Evolutionary conservation across 2,329 filamentous ascomycete genomes (phyloP), one percentile per base, ranked within the genome.

Genomic region (Pezicula rhizophila): DNA sequence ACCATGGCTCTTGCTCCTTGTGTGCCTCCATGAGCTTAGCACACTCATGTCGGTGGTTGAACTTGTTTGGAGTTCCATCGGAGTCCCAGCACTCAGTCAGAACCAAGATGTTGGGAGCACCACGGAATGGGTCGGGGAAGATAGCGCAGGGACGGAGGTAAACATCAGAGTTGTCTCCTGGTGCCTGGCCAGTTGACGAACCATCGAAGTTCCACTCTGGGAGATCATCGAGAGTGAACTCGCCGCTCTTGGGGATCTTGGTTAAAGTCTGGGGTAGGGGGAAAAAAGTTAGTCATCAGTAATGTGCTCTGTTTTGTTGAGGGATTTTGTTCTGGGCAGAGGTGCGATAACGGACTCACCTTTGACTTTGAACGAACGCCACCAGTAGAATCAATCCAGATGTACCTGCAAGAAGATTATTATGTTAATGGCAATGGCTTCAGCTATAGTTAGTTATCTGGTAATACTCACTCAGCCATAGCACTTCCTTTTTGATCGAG

Each of bases 381-480:
- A 68, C 91, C 90, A 58, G 75, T 72, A 58, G 87, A 78, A 67
- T 96, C 91, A 68, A 96, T 86, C 92, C 92, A 96, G 78, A 96
- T 84, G 75, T 96, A 96, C 55, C 61, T 63, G 42, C 10, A 47
- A 50, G 56, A n/a, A n/a, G n/a, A n/a, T n/a, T n/a, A 35, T 57
- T 52, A 23, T 35, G 40, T 20, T 31, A 41, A 41, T 20, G 17
- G 14, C 38, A 12, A 31, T 89, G 59, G 87, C 79, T 64, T 84
- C 83, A 68, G 89, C 89, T 57, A 74, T 70, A 60, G 85, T n/a
- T n/a, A n/a, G n/a, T n/a, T 77, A 66, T 95, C 89, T 68, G 95
- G 84, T 89, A 89, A 95, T 76, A 96, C 83, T 76, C 95, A 96
- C 76, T 96, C 92, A 66, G 90, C 92, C 72, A 96, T 93, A 67